Evolutionary conservation across 2,329 filamentous ascomycete genomes (phyloP).

Genomic region (Pseudonectria foliicola): DNA sequence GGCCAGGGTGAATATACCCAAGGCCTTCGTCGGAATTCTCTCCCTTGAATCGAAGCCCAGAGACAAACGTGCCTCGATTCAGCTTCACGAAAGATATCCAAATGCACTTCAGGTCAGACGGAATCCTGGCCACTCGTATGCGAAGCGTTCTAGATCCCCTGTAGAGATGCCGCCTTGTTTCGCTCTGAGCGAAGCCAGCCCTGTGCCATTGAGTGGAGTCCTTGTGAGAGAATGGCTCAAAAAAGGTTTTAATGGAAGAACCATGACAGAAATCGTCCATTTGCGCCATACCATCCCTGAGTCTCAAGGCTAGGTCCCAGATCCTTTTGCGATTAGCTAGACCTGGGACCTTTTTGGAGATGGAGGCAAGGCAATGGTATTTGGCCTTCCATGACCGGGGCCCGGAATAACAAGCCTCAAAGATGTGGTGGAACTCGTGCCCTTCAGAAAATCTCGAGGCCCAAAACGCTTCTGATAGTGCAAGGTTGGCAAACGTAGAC

Average conservation of each 20-base stretch:
- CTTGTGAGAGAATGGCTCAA: slow-evolving; percentile 1
- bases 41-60: slow-evolving; percentile 4
- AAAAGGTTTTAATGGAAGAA: slow-evolving; percentile 1
- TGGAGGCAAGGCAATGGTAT: not conserved
- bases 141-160: slow-evolving; percentile 4
- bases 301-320: slow-evolving; percentile 3
- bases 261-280: slow-evolving; percentile 2
- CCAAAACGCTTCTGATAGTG: slow-evolving; percentile 8
- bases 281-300: slow-evolving; percentile 2
- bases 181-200: slow-evolving; percentile 3
- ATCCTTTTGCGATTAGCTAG: slow-evolving; percentile 6
- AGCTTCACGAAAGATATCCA: slow-evolving; percentile 4
- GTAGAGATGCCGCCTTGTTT: slow-evolving; percentile 1
- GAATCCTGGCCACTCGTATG: slow-evolving; percentile 1
- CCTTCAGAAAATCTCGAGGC: slow-evolving; percentile 5
- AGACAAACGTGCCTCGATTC: slow-evolving; percentile 1
- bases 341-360: not conserved
- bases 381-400: slow-evolving; percentile 3
- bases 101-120: not conserved
- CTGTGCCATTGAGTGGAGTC: slow-evolving; percentile 1
- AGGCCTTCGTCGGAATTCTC: not conserved
- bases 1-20: slow-evolving; percentile 1
- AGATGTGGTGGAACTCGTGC: slow-evolving; percentile 4
- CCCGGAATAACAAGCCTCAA: not conserved
- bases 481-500: not conserved